Base-by-base conservation (phyloP, 768 basidiomycete species). In the Leucosporidium creatinivorum region DNA sequence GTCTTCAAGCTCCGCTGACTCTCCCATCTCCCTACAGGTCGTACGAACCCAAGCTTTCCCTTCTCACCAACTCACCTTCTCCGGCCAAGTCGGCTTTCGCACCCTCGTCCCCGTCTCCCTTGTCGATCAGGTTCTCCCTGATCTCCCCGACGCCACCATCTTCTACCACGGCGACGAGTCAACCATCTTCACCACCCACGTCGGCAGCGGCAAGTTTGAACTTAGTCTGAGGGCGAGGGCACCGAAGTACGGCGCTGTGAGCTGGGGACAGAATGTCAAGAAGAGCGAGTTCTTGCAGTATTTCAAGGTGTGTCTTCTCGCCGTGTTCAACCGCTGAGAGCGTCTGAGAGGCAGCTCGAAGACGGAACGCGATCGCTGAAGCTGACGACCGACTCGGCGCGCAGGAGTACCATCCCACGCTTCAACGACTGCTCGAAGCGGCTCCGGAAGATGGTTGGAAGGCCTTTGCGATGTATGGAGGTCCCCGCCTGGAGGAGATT, bases 151-250 rank as follows among this genome's bases (percentile, higher is more conserved):
- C 58, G 25, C 21, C 8, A 49, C 44, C 23, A 17, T 47, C 44
- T 60, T 60, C 47, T 60, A 26, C 33, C 58, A 60, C 25, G 58
- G 58, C 15, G 44, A n/a, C 44, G 47, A 48, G 8, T 30, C 58
- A n/a, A 25, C 15, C 44, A 18, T 60, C 25, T 60, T 60, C 58
- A 60, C 58, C 1, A 60, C 58, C 8, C 58, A 36, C 26, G 25
- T 60, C 26, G 58, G 58, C 1, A 39, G 48, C 58, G 58, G 58
- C 23, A 13, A 44, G 47, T 60, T 60, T 39, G 58, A 60, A 44
- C 19, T 60, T 4, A 48, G 44, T 17, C 26, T 36, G 44, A 48
- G 58, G 47, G 58, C 33, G 12, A 26, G 28, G 15, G 58, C 28
- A 6, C 44, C n/a, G 39, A 26, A 18, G 25, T 39, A 60, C 33